These are phyloP conservation scores for Tetrahymena borealis DNA, from an alignment of 73 alveolate genomes.

Conservation along the genomic window DNA sequence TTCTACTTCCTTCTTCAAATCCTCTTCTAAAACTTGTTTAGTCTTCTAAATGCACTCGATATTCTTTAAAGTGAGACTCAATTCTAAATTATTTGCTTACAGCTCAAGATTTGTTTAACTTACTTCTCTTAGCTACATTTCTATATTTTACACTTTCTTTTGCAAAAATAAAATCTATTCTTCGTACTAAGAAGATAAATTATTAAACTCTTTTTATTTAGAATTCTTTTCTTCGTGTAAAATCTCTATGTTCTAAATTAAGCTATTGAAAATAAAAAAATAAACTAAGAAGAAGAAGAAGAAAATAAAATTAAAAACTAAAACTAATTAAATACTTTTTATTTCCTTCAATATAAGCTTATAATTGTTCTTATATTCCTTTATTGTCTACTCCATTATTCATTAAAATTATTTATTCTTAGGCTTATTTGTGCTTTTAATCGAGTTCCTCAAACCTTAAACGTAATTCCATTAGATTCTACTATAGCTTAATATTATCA, in stretches of 20 bases:
- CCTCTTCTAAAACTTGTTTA: neutral
- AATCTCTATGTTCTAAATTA: neutral
- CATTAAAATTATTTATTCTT: neutral
- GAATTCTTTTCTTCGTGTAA: neutral
- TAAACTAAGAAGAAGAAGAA: no score
- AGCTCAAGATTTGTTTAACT: neutral
- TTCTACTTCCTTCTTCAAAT: neutral
- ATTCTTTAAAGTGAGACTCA: neutral
- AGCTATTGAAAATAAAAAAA: no score
- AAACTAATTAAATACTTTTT: neutral
- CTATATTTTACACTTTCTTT: neutral
- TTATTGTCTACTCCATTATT: neutral
- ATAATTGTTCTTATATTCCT: neutral
- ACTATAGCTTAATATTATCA: neutral
- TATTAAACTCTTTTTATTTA: neutral
- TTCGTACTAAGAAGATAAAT: neutral
- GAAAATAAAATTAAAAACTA: no score
- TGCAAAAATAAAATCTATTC: neutral
- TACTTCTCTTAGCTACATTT: neutral
- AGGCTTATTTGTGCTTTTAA: neutral
- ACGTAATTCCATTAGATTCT: neutral
- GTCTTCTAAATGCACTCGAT: neutral
- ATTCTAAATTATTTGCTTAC: neutral
- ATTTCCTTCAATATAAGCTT: neutral
- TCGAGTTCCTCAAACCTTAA: neutral